These are phyloP conservation scores for Trichophyton rubrum DNA, from an alignment of 2,329 filamentous ascomycete species.

Conservation along the genomic window DNA sequence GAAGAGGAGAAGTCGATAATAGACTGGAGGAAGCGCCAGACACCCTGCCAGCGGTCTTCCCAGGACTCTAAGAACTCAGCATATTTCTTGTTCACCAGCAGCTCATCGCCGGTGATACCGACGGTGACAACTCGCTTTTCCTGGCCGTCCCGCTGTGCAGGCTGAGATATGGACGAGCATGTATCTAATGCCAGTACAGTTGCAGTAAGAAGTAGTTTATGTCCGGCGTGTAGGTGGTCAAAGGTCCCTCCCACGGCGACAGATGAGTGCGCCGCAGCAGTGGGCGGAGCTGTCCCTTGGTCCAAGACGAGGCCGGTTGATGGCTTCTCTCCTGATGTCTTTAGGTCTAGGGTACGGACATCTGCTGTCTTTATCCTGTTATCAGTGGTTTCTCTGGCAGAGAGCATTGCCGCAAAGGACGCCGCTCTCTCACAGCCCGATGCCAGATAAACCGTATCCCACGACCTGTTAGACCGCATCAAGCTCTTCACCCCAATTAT, in stretches of 20 bases:
- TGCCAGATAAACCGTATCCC: slow-evolving; percentile 47
- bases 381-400: not conserved
- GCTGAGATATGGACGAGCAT: slow-evolving; percentile 22
- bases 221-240: slow-evolving; percentile 87
- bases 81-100: slow-evolving; percentile 82
- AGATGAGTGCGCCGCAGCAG: slow-evolving; percentile 37
- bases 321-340: not conserved
- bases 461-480: slow-evolving; percentile 44
- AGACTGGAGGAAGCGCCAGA: slow-evolving; percentile 56
- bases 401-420: not conserved
- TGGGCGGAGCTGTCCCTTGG: slow-evolving; percentile 2
- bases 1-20: slow-evolving; percentile 47
- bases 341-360: not conserved
- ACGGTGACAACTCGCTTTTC: slow-evolving; percentile 49
- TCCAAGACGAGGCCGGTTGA: not conserved
- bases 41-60: slow-evolving; percentile 56
- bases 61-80: slow-evolving; percentile 70
- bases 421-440: slow-evolving; percentile 38
- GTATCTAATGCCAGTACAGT: slow-evolving; percentile 58
- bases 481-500: slow-evolving; percentile 40
- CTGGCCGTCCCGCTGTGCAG: slow-evolving; percentile 12
- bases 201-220: slow-evolving; percentile 92
- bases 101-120: slow-evolving; percentile 76
- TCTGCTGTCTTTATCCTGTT: not conserved
- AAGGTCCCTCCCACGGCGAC: slow-evolving; percentile 89